Evolutionary conservation across 2,329 filamentous ascomycete species (phyloP).

Genomic region (Oidium heveae): DNA sequence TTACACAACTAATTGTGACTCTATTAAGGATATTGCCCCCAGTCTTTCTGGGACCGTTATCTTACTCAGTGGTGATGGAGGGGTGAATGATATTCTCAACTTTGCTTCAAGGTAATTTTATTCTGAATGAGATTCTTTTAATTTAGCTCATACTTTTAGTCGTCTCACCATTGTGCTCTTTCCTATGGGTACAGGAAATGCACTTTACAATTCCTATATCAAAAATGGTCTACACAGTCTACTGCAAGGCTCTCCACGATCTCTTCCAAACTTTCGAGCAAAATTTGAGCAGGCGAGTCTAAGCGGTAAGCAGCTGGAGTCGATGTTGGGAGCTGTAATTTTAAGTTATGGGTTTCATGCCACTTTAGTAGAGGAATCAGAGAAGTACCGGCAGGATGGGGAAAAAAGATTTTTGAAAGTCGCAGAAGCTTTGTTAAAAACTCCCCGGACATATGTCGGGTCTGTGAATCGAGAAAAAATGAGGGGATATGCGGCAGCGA

Average conservation of each 20-base stretch:
- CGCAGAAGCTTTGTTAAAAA: constrained; percentile 44
- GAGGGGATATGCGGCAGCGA: background rate
- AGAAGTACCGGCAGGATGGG: constrained; percentile 60
- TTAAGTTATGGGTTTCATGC: constrained; percentile 80
- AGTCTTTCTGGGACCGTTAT: constrained; percentile 32
- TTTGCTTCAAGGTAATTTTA: constrained; percentile 15
- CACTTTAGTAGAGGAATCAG: constrained; percentile 69
- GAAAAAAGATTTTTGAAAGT: constrained; percentile 63
- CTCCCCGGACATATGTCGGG: constrained; percentile 30
- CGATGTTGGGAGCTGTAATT: constrained; percentile 53
- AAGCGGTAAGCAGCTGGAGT: constrained; percentile 7
- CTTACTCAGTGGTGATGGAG: constrained; percentile 71
- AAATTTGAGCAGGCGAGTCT: constrained; percentile 24
- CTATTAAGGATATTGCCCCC: constrained; percentile 39
- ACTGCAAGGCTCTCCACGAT: constrained; percentile 26
- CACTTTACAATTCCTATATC: constrained; percentile 29
- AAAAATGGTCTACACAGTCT: constrained; percentile 26
- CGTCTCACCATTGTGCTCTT: constrained; percentile 18
- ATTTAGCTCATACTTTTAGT: background rate
- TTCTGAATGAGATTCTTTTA: background rate
- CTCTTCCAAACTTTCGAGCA: constrained; percentile 37
- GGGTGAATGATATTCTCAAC: constrained; percentile 62
- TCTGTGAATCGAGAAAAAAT: constrained; percentile 16
- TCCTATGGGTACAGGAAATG: constrained; percentile 40
- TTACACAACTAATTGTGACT: constrained; percentile 35